These are phyloP conservation scores for Sporisorium exsertum DNA, from an alignment of 1,284 basidiomycete species.

Conservation along the genomic window DNA sequence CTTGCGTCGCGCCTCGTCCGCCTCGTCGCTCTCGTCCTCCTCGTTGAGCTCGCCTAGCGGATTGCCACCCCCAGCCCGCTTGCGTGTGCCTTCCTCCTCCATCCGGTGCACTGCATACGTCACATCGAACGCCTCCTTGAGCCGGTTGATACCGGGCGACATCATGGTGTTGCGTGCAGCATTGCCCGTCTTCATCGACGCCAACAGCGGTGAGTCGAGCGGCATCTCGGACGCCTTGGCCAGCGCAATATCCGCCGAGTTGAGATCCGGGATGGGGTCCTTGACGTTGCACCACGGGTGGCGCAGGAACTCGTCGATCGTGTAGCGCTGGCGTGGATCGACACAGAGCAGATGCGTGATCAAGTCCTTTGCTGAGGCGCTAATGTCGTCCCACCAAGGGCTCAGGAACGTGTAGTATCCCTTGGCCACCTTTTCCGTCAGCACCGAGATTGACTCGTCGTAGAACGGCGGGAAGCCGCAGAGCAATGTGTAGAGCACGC, in stretches of 20 bases:
- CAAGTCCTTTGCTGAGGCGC: slow-evolving; percentile 88
- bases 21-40: slow-evolving; percentile 76
- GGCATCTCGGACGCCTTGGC: slow-evolving; percentile 72
- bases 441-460: slow-evolving; percentile 96
- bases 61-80: slow-evolving; percentile 72
- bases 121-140: slow-evolving; percentile 99
- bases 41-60: slow-evolving; percentile 85
- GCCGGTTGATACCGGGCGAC: slow-evolving; percentile 82
- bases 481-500: slow-evolving; percentile 97
- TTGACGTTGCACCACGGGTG: slow-evolving; percentile 90
- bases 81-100: slow-evolving; percentile 92
- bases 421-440: slow-evolving; percentile 97
- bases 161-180: slow-evolving; percentile 75
- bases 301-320: slow-evolving; percentile 95
- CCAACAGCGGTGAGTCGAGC: slow-evolving; percentile 90
- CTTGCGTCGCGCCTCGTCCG: slow-evolving; percentile 58
- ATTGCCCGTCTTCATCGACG: slow-evolving; percentile 74
- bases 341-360: slow-evolving; percentile 95
- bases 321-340: slow-evolving; percentile 92
- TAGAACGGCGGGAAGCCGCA: slow-evolving; percentile 99
- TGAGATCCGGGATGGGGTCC: slow-evolving; percentile 62
- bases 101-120: slow-evolving; percentile 99
- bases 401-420: slow-evolving; percentile 98
- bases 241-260: slow-evolving; percentile 64
- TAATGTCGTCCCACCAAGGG: slow-evolving; percentile 99